A percentile compares a stretch with the other conserved stretches of the same genome.
Conservation (phyloP, 352 stramenopile genomes). For the Peronospora tabacina region DNA sequence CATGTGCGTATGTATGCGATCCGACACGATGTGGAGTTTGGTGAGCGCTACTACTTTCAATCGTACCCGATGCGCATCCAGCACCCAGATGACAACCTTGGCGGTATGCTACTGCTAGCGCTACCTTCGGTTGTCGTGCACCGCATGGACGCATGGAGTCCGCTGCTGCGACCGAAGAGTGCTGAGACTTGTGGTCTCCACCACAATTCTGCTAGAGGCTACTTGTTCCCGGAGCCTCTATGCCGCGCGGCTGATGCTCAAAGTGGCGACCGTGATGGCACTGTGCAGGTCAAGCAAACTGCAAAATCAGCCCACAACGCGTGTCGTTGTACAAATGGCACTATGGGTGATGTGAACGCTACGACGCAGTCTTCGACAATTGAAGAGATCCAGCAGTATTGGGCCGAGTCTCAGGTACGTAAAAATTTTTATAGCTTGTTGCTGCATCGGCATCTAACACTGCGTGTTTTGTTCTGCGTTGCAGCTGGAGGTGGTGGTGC, state of each 20-base stretch:
- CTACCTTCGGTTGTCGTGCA: constrained; percentile 91
- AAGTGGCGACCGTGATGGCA: constrained; percentile 52
- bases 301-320: constrained; percentile 31
- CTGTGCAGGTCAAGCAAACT: constrained; percentile 22
- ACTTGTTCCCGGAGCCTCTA: constrained; percentile 65
- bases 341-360: constrained; percentile 17
- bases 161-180: constrained; percentile 74
- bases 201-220: constrained; percentile 53
- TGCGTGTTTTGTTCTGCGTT: constrained; percentile 3
- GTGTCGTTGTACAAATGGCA: constrained; percentile 33
- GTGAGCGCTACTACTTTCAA: constrained; percentile 83
- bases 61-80: constrained; percentile 91
- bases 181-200: constrained; percentile 38
- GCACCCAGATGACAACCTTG: constrained; percentile 90
- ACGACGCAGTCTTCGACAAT: constrained; percentile 28
- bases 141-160: constrained; percentile 87
- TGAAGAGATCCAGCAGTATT: constrained; percentile 66
- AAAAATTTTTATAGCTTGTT: not conserved
- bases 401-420: constrained; percentile 61
- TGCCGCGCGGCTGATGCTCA: constrained; percentile 50
- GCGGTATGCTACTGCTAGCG: constrained; percentile 82
- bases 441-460: constrained; percentile 3
- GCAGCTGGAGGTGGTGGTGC: constrained; percentile 93
- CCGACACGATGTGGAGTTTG: constrained; percentile 57
- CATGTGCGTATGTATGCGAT: constrained; percentile 92